Base-by-base conservation (phyloP, 202 grass and related monocot genomes). In the Panicum virgatum region DNA sequence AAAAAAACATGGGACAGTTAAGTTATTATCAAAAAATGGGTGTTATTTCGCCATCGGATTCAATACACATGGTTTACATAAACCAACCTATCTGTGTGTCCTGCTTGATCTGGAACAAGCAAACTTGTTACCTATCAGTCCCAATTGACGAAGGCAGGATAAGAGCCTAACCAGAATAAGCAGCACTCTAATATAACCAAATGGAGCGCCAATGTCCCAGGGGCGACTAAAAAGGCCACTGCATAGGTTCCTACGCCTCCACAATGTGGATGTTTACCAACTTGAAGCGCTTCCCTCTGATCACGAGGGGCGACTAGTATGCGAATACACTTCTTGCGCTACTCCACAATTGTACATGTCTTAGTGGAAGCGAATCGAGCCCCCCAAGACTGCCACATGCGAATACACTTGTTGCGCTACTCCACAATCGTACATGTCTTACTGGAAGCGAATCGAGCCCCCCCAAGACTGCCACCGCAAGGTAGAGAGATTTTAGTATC, bases 121-220 rank as follows among this genome's bases (percentile, higher is more conserved):
- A 53, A 57, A 26, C 13, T 5, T 23, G 65, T 62, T 48, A 34
- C 15, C 16, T 30, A 43, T 22, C 32, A 84, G 47, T 64, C 14
- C 26, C 37, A 34, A 62, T 16, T 26, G 56, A 69, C 48, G 45
- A 26, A 48, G 44, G n/a, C 13, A 72, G 36, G 26, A 75, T 32
- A 61, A 19, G 5, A 80, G 8, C 22, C 22, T 42, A 68, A 83
- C 42, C 50, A 69, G 62, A 76, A 80, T 12, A 56, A 63, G 26
- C 25, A 81, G 38, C 34, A 36, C 45, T 66, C 18, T 38, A 84
- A 62, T 65, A 5, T 53, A 45, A 68, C 45, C 29, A 81, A 61
- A 80, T 75, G 76, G 12, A 39, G 39, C 32, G 1, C 30, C 34
- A 54, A 68, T 39, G 20, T 5, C 5, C 72, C 34, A 2, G 4